Evolutionary conservation across 805 yeast species (phyloP), one percentile per base, ranked within the genome.

Genomic region (Ogataea populi-albae): DNA sequence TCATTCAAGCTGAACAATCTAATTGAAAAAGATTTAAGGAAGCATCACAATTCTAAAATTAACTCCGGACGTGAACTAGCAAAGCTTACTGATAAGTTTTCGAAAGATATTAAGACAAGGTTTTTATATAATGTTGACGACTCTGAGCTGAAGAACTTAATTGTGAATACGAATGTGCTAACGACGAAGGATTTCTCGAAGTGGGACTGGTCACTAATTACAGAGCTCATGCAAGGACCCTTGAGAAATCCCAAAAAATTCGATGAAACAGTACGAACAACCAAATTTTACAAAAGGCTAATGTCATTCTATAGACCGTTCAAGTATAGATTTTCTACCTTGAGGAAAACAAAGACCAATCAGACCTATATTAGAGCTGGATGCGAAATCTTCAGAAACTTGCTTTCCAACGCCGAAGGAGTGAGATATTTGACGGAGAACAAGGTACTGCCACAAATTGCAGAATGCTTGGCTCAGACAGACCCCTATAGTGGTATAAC

Each of bases 281-380:
- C 97, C 1, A 91, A 89, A 51, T 86, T 93, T 50, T 69, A 89
- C 55, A 89, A 91, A 54, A 65, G 96, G 37, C 57, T 93, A 17
- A 58, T 89, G 49, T 85, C 95, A 2, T 93, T 91, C 55, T 91
- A 79, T 55, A 69, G 98, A 35, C 98, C 99, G 0, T 83, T 89
- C 64, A 89, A 94, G 60, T 78, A 81, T 50, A 66, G 96, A 37
- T 91, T 88, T 58, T 68, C 84, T 6, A 62, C 66, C 18, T 60
- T 78, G 30, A 64, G 74, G 40, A 66, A 66, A 37, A 64, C 78
- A 1, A 74, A 70, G 37, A 59, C 66, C 21, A 71, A 81, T 17
- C 70, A 68, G 17, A 69, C 73, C 41, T 86, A 79, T 46, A 72
- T 85, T 9, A 71, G 68, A 33, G 80, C 84, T 3, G 98, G 96